phyloP scores from a whole-genome alignment of 371 early-diverging fungal species.

The Smittium culicis region DNA sequence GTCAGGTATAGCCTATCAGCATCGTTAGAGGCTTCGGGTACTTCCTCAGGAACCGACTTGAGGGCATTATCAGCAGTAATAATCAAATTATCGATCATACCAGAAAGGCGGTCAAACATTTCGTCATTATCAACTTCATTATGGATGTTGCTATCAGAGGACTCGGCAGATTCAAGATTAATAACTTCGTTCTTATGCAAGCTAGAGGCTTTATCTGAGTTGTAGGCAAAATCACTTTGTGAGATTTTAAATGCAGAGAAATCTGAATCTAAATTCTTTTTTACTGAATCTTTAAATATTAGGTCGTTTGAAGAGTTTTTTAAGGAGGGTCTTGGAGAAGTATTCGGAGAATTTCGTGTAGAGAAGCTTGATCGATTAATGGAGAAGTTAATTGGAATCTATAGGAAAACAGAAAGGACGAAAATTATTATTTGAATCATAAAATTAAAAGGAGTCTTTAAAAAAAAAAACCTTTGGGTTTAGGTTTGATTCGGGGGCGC shows the following conservation, averaged over 20 bases:
- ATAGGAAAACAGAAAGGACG: too few relatives aligned
- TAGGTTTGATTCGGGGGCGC: too few relatives aligned
- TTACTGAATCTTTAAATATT: not conserved
- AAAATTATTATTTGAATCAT: too few relatives aligned
- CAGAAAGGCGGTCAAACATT: not conserved
- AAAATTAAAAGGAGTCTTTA: too few relatives aligned
- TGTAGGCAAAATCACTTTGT: not conserved
- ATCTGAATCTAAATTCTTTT: not conserved
- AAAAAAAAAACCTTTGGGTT: too few relatives aligned
- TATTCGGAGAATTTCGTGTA: too few relatives aligned
- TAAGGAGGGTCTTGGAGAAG: too few relatives aligned
- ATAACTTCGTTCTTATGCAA: not conserved
- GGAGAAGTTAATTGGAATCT: too few relatives aligned
- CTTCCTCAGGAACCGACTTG: not conserved
- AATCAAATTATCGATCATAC: not conserved
- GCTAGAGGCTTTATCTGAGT: not conserved
- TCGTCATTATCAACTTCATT: not conserved
- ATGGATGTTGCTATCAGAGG: not conserved
- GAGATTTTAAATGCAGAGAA: not conserved
- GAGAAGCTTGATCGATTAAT: too few relatives aligned
- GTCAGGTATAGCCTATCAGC: too few relatives aligned
- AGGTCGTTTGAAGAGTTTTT: too few relatives aligned
- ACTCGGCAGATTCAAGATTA: not conserved
- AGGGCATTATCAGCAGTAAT: not conserved
- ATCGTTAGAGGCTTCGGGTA: not conserved